These are phyloP conservation scores for Phytomonas sp. DNA, from an alignment of 208 protist species.

Conservation along the genomic window DNA sequence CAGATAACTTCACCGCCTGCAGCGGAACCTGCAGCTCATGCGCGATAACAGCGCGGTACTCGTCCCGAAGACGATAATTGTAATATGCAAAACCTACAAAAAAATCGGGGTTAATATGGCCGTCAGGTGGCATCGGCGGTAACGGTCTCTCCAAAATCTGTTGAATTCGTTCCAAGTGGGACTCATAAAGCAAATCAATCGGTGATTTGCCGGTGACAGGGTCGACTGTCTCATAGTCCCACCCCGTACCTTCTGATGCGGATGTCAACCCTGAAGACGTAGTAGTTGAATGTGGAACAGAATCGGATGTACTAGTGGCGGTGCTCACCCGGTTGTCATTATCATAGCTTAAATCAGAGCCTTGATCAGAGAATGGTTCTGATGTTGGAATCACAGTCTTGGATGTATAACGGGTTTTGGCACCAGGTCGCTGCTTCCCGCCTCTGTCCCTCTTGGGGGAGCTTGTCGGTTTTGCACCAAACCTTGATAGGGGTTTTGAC, in stretches of 20 bases:
- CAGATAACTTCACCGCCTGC: constrained; percentile 56
- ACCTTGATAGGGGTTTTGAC: neutral
- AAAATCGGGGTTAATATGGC: constrained; percentile 64
- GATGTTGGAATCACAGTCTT: neutral
- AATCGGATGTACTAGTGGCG: neutral
- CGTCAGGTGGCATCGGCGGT: constrained; percentile 61
- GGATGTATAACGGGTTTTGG: neutral
- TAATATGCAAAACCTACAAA: constrained; percentile 82
- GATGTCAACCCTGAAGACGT: neutral
- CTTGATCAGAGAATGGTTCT: neutral
- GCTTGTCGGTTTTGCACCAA: neutral
- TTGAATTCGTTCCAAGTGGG: constrained; percentile 40
- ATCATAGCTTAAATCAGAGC: neutral
- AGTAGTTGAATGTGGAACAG: neutral
- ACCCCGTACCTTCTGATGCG: constrained; percentile 15
- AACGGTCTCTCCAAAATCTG: constrained; percentile 56
- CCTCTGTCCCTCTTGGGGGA: neutral
- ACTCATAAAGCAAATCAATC: constrained; percentile 56
- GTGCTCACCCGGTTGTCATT: neutral
- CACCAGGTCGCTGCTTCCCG: neutral
- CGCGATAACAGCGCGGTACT: constrained; percentile 71
- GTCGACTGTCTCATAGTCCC: constrained; percentile 53
- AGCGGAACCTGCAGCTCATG: constrained; percentile 45
- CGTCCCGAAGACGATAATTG: constrained; percentile 67
- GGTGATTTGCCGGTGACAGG: constrained; percentile 39